phyloP scores from a whole-genome alignment of 768 basidiomycete genomes.

The Nidularia pulvinata region DNA sequence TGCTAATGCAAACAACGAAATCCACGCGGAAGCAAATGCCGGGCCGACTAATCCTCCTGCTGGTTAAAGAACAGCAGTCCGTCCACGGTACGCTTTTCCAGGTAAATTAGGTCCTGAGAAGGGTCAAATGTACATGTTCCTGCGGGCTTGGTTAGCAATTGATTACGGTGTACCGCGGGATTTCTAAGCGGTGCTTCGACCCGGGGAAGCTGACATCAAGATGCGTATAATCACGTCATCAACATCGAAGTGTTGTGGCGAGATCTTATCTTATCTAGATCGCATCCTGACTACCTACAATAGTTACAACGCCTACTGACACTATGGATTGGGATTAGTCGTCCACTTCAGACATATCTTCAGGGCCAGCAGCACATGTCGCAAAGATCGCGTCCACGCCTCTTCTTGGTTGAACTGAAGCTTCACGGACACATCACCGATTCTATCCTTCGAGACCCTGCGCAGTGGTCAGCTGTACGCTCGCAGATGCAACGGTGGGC shows the following conservation, averaged over 20 bases:
- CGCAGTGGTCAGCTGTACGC: conserved; percentile 3
- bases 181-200: too few species aligned
- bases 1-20: conserved; percentile 11
- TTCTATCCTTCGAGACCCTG: conserved; percentile 92
- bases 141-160: too few species aligned
- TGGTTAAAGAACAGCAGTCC: not conserved
- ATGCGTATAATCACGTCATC: conserved; percentile 20
- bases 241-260: not conserved
- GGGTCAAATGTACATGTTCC: too few species aligned
- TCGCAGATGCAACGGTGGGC: not conserved
- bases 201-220: too few species aligned
- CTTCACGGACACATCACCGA: conserved; percentile 94
- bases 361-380: conserved; percentile 87
- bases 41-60: conserved; percentile 11
- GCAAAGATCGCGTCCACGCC: conserved; percentile 90
- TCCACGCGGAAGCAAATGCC: conserved; percentile 12
- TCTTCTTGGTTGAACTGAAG: conserved; percentile 96
- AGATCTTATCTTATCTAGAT: conserved; percentile 2
- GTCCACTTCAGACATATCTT: conserved; percentile 92
- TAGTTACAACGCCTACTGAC: not conserved
- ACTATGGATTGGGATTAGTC: conserved; percentile 65
- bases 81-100: not conserved
- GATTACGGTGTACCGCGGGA: too few species aligned
- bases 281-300: not conserved
- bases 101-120: too few species aligned